These are phyloP conservation scores for Xylariaceae sp. DNA, from an alignment of 2,329 filamentous ascomycete genomes.

Conservation along the genomic window DNA sequence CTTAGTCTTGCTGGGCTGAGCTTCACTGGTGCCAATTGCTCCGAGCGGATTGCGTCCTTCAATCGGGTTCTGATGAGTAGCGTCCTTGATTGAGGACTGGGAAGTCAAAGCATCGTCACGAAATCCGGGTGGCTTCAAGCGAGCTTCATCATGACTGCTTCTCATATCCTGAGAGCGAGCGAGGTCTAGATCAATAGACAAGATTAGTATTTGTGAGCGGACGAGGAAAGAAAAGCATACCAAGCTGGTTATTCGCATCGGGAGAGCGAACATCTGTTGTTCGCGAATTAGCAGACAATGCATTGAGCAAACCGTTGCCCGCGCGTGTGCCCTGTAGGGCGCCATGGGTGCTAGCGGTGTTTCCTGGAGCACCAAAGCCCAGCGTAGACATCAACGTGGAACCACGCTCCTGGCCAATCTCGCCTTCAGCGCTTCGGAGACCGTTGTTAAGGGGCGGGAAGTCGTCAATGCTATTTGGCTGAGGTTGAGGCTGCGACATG, in stretches of 20 bases:
- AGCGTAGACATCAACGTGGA: slow-evolving; percentile 48
- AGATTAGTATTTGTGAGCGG: slow-evolving; percentile 8
- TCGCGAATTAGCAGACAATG: slow-evolving; percentile 54
- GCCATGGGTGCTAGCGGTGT: slow-evolving; percentile 30
- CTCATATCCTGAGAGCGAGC: slow-evolving; percentile 43
- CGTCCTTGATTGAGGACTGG: slow-evolving; percentile 32
- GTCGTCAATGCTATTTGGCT: slow-evolving; percentile 49
- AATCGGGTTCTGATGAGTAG: slow-evolving; percentile 23
- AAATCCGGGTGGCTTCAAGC: slow-evolving; percentile 41
- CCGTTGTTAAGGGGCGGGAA: slow-evolving; percentile 54
- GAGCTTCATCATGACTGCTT: slow-evolving; percentile 39
- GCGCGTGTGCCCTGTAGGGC: slow-evolving; percentile 39
- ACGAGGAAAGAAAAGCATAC: slow-evolving; percentile 23
- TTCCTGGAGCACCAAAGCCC: slow-evolving; percentile 46
- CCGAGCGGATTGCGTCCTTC: slow-evolving; percentile 40
- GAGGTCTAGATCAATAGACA: slow-evolving; percentile 29
- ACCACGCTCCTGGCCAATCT: slow-evolving; percentile 51
- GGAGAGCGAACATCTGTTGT: slow-evolving; percentile 46
- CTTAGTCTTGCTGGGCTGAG: slow-evolving; percentile 35
- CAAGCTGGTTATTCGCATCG: slow-evolving; percentile 36
- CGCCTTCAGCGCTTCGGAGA: slow-evolving; percentile 47
- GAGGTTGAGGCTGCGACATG: slow-evolving; percentile 40
- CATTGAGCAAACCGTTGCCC: slow-evolving; percentile 58
- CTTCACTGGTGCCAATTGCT: slow-evolving; percentile 42
- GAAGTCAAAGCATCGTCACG: slow-evolving; percentile 39